These are phyloP conservation scores for Boletus rubropictus DNA, from an alignment of 768 basidiomycete genomes.

Conservation along the genomic window DNA sequence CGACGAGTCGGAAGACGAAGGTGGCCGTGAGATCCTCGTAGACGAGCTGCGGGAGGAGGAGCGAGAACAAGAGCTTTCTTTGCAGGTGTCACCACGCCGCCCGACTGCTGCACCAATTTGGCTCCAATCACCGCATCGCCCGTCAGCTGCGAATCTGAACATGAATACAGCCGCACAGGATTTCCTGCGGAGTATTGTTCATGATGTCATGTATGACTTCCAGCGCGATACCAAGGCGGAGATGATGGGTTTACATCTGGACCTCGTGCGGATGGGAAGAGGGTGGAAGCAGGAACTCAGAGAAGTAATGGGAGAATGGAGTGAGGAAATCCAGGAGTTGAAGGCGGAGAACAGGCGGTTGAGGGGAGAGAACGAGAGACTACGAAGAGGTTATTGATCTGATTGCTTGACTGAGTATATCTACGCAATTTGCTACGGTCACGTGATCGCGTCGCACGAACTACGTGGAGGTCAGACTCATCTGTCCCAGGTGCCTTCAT, in stretches of 20 bases:
- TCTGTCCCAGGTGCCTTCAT: not conserved
- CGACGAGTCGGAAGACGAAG: slow-evolving; percentile 9
- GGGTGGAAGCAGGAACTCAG: slow-evolving; percentile 63
- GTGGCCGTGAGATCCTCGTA: not conserved
- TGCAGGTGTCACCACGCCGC: slow-evolving; percentile 57
- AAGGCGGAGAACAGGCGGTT: slow-evolving; percentile 46
- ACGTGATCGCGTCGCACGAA: slow-evolving; percentile 9
- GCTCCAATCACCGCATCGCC: slow-evolving; percentile 37
- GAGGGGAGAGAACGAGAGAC: slow-evolving; percentile 60
- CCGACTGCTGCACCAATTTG: slow-evolving; percentile 33
- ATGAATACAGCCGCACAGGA: slow-evolving; percentile 42
- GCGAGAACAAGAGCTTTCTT: slow-evolving; percentile 35
- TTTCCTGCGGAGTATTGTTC: slow-evolving; percentile 57
- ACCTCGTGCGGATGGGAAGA: slow-evolving; percentile 65
- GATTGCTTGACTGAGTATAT: not conserved
- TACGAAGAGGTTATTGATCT: slow-evolving; percentile 40
- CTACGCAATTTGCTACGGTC: no score
- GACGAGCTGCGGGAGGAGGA: slow-evolving; percentile 18
- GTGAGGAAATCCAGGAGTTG: slow-evolving; percentile 46
- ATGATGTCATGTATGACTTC: slow-evolving; percentile 69
- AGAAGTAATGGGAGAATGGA: slow-evolving; percentile 55
- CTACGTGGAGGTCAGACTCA: no score
- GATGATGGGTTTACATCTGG: slow-evolving; percentile 70
- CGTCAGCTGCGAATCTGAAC: slow-evolving; percentile 17
- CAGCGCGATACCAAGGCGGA: slow-evolving; percentile 65